Percentiles rank a stretch among this genome's conserved stretches.
phyloP scores from a whole-genome alignment of 2,329 filamentous ascomycete species.

The Mariannaea sp. region DNA sequence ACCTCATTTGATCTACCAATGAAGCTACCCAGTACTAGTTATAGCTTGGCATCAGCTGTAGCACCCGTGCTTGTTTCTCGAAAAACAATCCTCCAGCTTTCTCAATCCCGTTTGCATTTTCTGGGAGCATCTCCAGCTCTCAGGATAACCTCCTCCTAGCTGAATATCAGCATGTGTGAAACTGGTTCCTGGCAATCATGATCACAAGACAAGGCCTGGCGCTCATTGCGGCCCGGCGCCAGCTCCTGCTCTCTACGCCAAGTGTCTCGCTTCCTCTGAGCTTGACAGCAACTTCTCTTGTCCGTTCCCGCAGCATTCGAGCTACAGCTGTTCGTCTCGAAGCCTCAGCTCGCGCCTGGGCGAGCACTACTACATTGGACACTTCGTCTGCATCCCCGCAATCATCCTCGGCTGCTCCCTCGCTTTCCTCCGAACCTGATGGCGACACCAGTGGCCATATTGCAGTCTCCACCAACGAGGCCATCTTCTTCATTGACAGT shows the following conservation, averaged over 20 bases:
- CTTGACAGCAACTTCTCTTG: conserved; percentile 18
- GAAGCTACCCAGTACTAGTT: conserved; percentile 23
- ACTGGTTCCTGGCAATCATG: conserved; percentile 30
- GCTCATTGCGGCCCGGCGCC: conserved; percentile 33
- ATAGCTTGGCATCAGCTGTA: not conserved
- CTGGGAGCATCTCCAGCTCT: not conserved
- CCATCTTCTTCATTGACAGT: conserved; percentile 91
- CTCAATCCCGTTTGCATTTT: not conserved
- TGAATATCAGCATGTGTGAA: conserved; percentile 16
- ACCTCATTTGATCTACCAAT: conserved; percentile 17
- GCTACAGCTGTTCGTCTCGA: conserved; percentile 8
- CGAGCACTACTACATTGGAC: conserved; percentile 31
- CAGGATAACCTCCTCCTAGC: not conserved
- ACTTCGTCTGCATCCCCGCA: conserved; percentile 11
- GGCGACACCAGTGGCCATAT: conserved; percentile 82
- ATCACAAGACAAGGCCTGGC: conserved; percentile 37
- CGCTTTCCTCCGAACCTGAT: conserved; percentile 41
- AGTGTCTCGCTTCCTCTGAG: conserved; percentile 14
- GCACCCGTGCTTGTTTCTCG: conserved; percentile 15
- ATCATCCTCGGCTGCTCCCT: conserved; percentile 11
- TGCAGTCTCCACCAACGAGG: conserved; percentile 73
- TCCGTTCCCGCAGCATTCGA: conserved; percentile 17
- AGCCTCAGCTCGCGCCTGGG: conserved; percentile 29
- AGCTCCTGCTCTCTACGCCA: conserved; percentile 21
- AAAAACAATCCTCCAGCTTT: conserved; percentile 1